Base-by-base conservation (phyloP, 164 flowering plant species). In the Litsea cubeba region DNA sequence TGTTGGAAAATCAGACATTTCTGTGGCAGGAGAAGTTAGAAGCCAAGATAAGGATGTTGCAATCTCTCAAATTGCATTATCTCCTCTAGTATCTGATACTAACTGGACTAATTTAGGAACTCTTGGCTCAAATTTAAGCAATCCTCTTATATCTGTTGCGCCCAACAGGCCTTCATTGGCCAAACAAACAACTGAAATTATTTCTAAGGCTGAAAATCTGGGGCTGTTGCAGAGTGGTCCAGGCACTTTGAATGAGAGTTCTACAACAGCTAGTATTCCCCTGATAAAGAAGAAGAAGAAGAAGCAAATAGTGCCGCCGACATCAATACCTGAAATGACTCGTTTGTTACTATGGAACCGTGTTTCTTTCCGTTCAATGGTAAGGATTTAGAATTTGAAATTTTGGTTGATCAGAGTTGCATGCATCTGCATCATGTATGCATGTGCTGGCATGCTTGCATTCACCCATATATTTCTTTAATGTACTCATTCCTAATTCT, bases 81-180 rank as follows among this genome's bases (percentile, higher is more conserved):
- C 74, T 12, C 66, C 70, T 35, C 62, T 69, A 30, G 70, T 72
- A 74, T 72, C 85, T 67, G 30, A 72, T 15, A 62, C 3, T 28
- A 82, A 76, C 49, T 63, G 25, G 46, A 77, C 73, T 18, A 24
- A 64, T 63, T 23, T 62, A 14, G 69, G 57, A 75, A 72, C 49
- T 22, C 24, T 60, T 24, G 71, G 30, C 40, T 69, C 77, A 22
- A 81, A 80, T 25, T 32, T 69, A 7, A 2, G 51, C 54, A 32
- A 74, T 49, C 22, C 35, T 30, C 35, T 30, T 30, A 30, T 24
- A 71, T 68, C 81, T 2, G 65, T 64, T 18, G 11, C 67, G 14
- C 63, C 57, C 5, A 75, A 72, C 28, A 65, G n/a, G 20, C 51
- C 77, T 64, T 66, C 73, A 30, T 15, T 14, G 17, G 71, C 22